Evolutionary conservation across 2,329 filamentous ascomycete genomes (phyloP).

Genomic region (Pseudogymnoascus sp.): DNA sequence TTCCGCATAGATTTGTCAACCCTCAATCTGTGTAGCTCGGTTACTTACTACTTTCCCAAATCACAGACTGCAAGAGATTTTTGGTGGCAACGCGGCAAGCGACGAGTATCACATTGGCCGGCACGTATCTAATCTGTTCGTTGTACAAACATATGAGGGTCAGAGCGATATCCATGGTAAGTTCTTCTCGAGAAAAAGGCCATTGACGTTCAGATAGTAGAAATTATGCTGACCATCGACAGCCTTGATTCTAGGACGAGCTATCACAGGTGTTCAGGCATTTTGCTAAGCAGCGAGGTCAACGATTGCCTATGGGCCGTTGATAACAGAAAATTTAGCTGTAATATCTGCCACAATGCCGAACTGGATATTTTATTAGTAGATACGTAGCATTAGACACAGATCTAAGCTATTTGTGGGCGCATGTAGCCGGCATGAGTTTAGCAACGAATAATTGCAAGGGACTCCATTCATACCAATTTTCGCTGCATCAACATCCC

Average conservation of each 20-base stretch:
- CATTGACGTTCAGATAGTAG: slow-evolving; percentile 31
- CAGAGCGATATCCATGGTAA: slow-evolving; percentile 84
- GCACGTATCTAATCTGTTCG: slow-evolving; percentile 92
- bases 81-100: slow-evolving; percentile 93
- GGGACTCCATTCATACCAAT: no score
- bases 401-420: not conserved
- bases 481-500: not conserved
- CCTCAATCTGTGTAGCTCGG: not conserved
- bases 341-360: no score
- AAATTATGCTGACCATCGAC: slow-evolving; percentile 30
- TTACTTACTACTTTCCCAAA: not conserved
- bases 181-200: not conserved
- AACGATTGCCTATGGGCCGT: not conserved
- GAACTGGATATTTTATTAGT: not conserved
- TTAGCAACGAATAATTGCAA: no score
- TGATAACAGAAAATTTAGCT: not conserved
- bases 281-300: slow-evolving; percentile 40
- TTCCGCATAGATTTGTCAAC: not conserved
- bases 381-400: not conserved
- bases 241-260: slow-evolving; percentile 64
- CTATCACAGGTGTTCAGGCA: slow-evolving; percentile 70
- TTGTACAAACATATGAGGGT: slow-evolving; percentile 96
- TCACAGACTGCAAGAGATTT: slow-evolving; percentile 74
- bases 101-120: slow-evolving; percentile 94
- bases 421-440: no score